These are phyloP conservation scores for Globisporangium cederbergense DNA, from an alignment of 352 stramenopile species.

Conservation along the genomic window DNA sequence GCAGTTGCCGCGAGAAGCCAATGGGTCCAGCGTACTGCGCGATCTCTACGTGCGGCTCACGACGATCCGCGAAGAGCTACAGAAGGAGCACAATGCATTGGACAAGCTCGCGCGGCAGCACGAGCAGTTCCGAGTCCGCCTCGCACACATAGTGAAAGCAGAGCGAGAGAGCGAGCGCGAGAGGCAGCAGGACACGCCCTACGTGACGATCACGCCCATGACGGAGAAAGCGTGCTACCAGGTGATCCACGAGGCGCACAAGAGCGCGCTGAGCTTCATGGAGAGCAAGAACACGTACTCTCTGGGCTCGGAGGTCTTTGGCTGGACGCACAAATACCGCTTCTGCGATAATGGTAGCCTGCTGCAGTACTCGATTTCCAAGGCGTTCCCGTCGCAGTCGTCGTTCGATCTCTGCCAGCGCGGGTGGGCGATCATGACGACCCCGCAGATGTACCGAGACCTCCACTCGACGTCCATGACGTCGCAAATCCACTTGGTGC, in stretches of 20 bases:
- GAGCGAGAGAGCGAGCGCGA: not conserved
- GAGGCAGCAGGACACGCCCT: slow-evolving; percentile 1
- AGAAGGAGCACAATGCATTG: slow-evolving; percentile 29
- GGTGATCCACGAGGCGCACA: slow-evolving; percentile 35
- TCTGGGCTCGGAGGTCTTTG: slow-evolving; percentile 29
- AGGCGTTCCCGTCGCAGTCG: slow-evolving; percentile 28
- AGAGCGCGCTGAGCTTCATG: slow-evolving; percentile 21
- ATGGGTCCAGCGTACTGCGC: slow-evolving; percentile 6
- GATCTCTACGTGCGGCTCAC: slow-evolving; percentile 30
- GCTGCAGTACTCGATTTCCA: slow-evolving; percentile 37
- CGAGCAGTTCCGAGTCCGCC: slow-evolving; percentile 26
- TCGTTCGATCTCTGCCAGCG: slow-evolving; percentile 26
- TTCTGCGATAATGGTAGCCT: slow-evolving; percentile 16
- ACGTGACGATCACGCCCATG: slow-evolving; percentile 20
- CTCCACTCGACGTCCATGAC: slow-evolving; percentile 35
- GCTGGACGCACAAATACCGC: slow-evolving; percentile 35
- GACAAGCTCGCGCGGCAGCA: slow-evolving; percentile 22
- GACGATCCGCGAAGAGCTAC: slow-evolving; percentile 24
- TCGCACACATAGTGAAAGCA: slow-evolving; percentile 12
- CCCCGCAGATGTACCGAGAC: slow-evolving; percentile 21
- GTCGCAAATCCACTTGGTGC: slow-evolving; percentile 24
- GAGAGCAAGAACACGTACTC: slow-evolving; percentile 22
- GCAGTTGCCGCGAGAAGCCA: not conserved
- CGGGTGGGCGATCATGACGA: slow-evolving; percentile 37
- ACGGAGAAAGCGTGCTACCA: slow-evolving; percentile 28